A percentile compares a stretch with the other conserved stretches of the same genome.
Conservation (phyloP, 768 basidiomycete species). For the Vararia minispora region DNA sequence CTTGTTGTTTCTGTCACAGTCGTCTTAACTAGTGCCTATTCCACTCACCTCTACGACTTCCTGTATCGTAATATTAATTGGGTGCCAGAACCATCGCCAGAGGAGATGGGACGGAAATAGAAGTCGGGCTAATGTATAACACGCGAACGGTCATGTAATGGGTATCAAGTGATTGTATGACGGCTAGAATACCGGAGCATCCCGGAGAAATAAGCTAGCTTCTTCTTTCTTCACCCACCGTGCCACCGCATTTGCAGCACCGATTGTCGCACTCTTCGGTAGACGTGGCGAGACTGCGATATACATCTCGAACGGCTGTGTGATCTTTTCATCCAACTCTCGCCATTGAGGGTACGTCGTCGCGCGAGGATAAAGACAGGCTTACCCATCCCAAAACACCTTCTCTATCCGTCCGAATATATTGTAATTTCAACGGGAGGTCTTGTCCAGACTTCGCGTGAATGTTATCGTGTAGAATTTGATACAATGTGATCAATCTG, state of each 20-base stretch:
- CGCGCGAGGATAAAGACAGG: too few species aligned
- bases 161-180: neutral
- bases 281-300: constrained; percentile 69
- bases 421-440: constrained; percentile 75
- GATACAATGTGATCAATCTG: constrained; percentile 82
- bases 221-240: constrained; percentile 92
- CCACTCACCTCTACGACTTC: constrained; percentile 13
- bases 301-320: constrained; percentile 89
- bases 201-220: constrained; percentile 63
- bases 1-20: constrained; percentile 13
- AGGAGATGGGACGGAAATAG: constrained; percentile 1
- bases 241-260: constrained; percentile 81
- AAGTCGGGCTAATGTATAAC: neutral
- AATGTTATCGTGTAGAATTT: constrained; percentile 76
- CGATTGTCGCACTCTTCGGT: constrained; percentile 81
- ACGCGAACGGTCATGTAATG: neutral
- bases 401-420: constrained; percentile 76
- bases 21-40: constrained; percentile 8
- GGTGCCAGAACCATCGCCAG: too few species aligned
- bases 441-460: constrained; percentile 85
- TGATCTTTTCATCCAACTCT: constrained; percentile 45
- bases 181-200: constrained; percentile 77
- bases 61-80: constrained; percentile 9
- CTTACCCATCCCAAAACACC: constrained; percentile 92
- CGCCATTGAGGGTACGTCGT: too few species aligned